A percentile compares a stretch with the other conserved stretches of the same genome.
Evolutionary conservation across 495 filamentous ascomycete genomes (phyloP).

Genomic region (Aspergillus ostianus): DNA sequence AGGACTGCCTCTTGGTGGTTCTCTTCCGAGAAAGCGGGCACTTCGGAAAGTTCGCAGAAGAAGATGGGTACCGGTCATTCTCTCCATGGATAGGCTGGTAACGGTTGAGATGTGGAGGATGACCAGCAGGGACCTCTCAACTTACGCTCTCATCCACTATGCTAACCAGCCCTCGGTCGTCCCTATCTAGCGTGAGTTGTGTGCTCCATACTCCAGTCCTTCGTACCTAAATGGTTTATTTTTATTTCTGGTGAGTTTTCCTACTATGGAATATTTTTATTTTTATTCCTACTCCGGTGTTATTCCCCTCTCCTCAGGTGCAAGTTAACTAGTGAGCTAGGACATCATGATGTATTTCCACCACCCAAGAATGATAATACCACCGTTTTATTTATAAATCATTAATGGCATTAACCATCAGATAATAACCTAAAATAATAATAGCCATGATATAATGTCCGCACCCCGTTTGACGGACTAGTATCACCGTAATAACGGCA

Average conservation of each 20-base stretch:
- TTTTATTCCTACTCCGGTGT: too few species aligned
- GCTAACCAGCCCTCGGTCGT: conserved; percentile 1
- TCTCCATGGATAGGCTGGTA: conserved; percentile 16
- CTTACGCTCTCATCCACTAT: background rate
- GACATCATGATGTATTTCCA: background rate
- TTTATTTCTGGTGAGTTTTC: background rate
- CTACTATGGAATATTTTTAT: background rate
- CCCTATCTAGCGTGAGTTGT: background rate
- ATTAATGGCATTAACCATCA: background rate
- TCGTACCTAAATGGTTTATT: background rate
- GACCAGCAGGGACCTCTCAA: conserved; percentile 1
- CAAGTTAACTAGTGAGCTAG: too few species aligned
- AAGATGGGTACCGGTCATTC: conserved; percentile 10
- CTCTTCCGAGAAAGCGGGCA: conserved; percentile 8
- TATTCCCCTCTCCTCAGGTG: too few species aligned
- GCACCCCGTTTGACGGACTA: background rate
- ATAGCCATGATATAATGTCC: conserved; percentile 11
- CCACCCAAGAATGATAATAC: background rate
- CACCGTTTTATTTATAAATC: background rate
- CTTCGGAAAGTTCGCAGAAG: conserved; percentile 11
- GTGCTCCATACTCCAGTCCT: background rate
- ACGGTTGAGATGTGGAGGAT: conserved; percentile 24
- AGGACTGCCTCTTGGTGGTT: conserved; percentile 7
- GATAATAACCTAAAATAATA: conserved; percentile 9
- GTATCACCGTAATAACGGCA: background rate